Evolutionary conservation across 2,329 filamentous ascomycete genomes (phyloP), one percentile per base, ranked within the genome.

Genomic region (Rhynchosporium secalis): DNA sequence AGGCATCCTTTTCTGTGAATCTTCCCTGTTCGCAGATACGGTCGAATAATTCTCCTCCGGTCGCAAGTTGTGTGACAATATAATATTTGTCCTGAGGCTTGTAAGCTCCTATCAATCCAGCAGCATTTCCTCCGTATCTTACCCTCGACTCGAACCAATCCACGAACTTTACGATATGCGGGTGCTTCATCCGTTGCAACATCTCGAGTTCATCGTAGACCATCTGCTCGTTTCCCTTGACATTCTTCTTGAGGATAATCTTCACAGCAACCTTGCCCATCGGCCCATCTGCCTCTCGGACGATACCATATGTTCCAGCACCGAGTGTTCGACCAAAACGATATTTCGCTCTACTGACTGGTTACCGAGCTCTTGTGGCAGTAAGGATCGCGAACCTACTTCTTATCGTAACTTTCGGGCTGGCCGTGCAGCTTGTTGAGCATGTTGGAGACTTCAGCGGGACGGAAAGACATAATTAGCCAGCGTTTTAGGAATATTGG

Each of bases 121-220:
- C 47, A 47, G 46, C 40, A 51, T 26, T 41, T 55, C 51, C 28
- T 36, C 49, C 51, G 3, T 54, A 52, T 41, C 87, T 69, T 79
- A 96, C 92, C 79, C 92, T 91, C 61, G 94, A 98, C 79, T 99
- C 95, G 75, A 99, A 99, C 94, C 95, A 99, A 77, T 99, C 95
- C 70, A 95, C 90, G 75, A 99, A 99, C 70, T 89, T 88, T 78
- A 99, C 95, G 75, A 99, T 99, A 78, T 98, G 92, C 58, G 92
- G 90, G 76, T 99, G 95, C 74, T 92, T 85, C 74, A 99, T 86
- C 63, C 86, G 86, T 78, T 97, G 92, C 68, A 99, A 84, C 86
- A 99, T 92, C 69, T 92, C 85, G 72, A 99, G 83, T 80, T 99
- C 95, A 76, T 99, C 95, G 76, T 96, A 95, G 46, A 99, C 95